Evolutionary conservation across 805 yeast genomes (phyloP), one percentile per base, ranked within the genome.

Genomic region (Ogataea haglerorum): DNA sequence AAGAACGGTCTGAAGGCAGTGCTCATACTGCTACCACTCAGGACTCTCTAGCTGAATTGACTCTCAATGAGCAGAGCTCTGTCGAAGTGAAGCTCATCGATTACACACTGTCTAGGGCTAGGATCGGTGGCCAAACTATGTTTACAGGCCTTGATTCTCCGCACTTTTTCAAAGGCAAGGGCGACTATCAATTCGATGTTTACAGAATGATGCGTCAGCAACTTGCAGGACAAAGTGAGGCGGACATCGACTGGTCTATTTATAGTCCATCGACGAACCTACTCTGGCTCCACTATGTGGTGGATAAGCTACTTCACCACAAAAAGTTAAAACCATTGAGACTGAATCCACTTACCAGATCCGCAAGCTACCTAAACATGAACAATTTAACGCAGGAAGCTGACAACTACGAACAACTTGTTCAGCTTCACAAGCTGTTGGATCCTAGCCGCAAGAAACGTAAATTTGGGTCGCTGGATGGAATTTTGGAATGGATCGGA

Each of bases 131-230:
- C 30, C 58, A 53, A 36, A 43, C 68, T 0, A 54, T 73, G 34
- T 78, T 59, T 47, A 78, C 83, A 3, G 67, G 82, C n/a, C 61
- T 83, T 30, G 85, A 80, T 51, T 78, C 78, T 51, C 85, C 82
- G 1, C 72, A 71, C 21, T 77, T 82, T 47, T 82, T 77, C 59
- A 63, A 53, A 50, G 83, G 83, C 13, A 68, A 71, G 23, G 80
- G 82, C 6, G 83, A 78, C 47, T 74, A 78, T 49, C 82, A 75
- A 40, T 78, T 72, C 53, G 85, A 80, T 31, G 69, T 80, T 15
- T 82, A 82, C 54, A 67, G 78, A 43, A 51, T 70, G 34, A 78
- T 80, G 85, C 68, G 80, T 39, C 62, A 55, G 23, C 56, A 52
- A 37, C 30, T 50, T 32, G 33, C 45, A 5, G 45, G 34, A 14